Evolutionary conservation across 1,284 basidiomycete species (phyloP), one percentile per base, ranked within the genome.

Genomic region (Paramarasmius palmivorus): DNA sequence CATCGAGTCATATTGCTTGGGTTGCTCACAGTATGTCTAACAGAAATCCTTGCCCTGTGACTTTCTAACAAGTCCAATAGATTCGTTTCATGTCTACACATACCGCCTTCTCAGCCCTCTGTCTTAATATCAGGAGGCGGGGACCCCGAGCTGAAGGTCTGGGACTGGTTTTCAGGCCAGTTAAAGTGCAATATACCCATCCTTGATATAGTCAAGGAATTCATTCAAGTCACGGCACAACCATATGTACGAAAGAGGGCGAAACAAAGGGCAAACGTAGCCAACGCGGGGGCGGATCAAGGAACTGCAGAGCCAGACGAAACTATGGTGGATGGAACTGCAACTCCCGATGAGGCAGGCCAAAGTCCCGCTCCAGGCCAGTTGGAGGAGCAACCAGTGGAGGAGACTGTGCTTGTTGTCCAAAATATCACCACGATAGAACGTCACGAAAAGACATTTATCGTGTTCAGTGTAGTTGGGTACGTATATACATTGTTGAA

Each of bases 41-140:
- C 20, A 22, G 15, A 9, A 23, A 39, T 22, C 34, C 49, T 35
- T 51, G 17, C 35, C n/a, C 49, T 19, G 23, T 51, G 26, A 39
- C 4, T 23, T n/a, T 44, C 25, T 35, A 50, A 35, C 26, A 32
- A 20, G 19, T 26, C 9, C 2, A 34, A 35, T 42, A 95, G 93
- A 68, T 95, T 89, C 59, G 83, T 95, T 26, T 92, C 92, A 3
- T 84, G 91, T 0, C 74, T 96, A 15, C 86, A 90, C 61, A 78
- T 92, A 26, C 88, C 87, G 0, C 39, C 64, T 0, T 81, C 73
- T 41, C 70, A 76, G 4, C 79, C 79, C 2, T 63, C 70, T 0
- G 61, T 71, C 1, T 73, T 97, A 29, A 73, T 96, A 4, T 93
- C 92, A 0, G 95, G 89, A 1, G 95, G 95, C n/a, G 95, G 94